Conservation (phyloP, 1,284 basidiomycete genomes). For the Trametes pubescens region DNA sequence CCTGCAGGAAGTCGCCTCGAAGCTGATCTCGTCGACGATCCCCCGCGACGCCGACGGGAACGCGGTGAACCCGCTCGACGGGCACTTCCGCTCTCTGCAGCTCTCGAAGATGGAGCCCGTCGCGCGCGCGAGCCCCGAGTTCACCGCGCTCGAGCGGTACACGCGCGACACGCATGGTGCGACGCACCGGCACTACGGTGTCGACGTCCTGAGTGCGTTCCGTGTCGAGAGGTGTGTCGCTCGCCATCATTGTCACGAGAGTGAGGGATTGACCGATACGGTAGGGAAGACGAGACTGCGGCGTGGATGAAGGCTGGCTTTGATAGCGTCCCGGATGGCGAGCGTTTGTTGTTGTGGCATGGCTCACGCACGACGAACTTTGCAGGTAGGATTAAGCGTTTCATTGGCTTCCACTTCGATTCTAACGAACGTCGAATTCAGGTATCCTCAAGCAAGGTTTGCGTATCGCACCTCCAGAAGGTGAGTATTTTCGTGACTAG, state of each 20-base stretch:
- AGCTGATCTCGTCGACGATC: constrained; percentile 57
- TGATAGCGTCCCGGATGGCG: constrained; percentile 53
- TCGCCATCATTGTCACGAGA: background rate
- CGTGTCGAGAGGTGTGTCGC: constrained; percentile 59
- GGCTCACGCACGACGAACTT: constrained; percentile 72
- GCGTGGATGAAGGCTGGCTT: constrained; percentile 61
- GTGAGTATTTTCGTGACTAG: constrained; percentile 36
- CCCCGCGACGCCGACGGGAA: constrained; percentile 52
- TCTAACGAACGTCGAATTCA: constrained; percentile 19
- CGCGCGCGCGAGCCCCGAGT: constrained; percentile 53
- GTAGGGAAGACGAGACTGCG: constrained; percentile 56
- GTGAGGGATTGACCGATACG: background rate
- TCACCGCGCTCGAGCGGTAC: constrained; percentile 57
- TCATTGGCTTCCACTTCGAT: background rate
- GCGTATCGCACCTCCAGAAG: constrained; percentile 75
- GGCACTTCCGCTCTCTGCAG: constrained; percentile 61
- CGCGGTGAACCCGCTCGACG: constrained; percentile 64
- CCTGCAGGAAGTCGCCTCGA: constrained; percentile 62
- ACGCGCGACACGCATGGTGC: constrained; percentile 62
- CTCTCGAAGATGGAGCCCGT: constrained; percentile 64
- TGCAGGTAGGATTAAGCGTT: constrained; percentile 49
- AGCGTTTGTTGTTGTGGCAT: constrained; percentile 72
- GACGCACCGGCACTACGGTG: constrained; percentile 57
- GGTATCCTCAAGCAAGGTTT: constrained; percentile 72
- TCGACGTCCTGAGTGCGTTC: constrained; percentile 58